Conservation (phyloP, 1,284 basidiomycete genomes). For the Trichosporon inkin region DNA sequence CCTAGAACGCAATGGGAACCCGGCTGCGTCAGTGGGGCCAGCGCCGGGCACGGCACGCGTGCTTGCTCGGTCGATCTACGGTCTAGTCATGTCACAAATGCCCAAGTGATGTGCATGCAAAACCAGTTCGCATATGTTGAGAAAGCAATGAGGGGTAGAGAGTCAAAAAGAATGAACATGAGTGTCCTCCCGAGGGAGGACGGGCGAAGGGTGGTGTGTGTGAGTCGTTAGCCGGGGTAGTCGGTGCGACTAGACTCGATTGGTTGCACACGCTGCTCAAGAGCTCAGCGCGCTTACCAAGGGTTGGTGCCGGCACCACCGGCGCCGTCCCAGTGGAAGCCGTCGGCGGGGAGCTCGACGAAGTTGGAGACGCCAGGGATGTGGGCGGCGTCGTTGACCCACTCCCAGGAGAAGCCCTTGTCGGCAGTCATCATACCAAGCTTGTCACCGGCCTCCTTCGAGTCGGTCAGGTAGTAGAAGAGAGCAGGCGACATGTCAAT, state of each 20-base stretch:
- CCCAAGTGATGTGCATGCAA: slow-evolving; percentile 6
- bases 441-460: not conserved
- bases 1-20: no score
- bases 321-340: slow-evolving; percentile 6
- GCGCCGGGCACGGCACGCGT: no score
- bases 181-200: not conserved
- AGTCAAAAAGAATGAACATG: not conserved
- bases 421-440: not conserved
- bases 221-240: not conserved
- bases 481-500: slow-evolving; percentile 7
- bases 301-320: slow-evolving; percentile 3
- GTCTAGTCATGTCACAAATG: not conserved
- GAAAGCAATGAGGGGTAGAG: not conserved
- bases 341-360: slow-evolving; percentile 1
- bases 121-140: slow-evolving; percentile 7
- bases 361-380: not conserved
- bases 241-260: not conserved
- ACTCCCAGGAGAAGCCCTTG: not conserved
- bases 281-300: not conserved
- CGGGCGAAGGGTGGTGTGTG: not conserved
- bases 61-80: no score
- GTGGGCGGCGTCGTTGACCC: not conserved
- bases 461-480: slow-evolving; percentile 1
- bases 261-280: not conserved
- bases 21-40: no score